These are phyloP conservation scores for Laguncularia racemosa DNA, from an alignment of 345 rosid genomes.

Conservation along the genomic window DNA sequence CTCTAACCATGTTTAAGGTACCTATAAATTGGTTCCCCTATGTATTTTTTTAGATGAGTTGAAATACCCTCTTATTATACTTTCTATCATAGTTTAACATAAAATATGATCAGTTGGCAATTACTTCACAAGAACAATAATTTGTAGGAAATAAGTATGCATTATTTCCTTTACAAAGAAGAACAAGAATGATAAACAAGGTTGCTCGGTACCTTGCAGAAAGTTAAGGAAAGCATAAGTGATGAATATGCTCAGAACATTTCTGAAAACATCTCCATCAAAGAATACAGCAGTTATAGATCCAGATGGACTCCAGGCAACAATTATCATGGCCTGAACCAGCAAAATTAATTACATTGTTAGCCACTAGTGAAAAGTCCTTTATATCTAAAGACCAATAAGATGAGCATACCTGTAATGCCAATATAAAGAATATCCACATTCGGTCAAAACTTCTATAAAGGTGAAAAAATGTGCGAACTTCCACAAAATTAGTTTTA, in stretches of 20 bases:
- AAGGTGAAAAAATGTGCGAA: slow-evolving; percentile 91
- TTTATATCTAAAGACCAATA: no score
- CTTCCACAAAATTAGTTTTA: slow-evolving; percentile 97
- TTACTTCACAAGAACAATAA: no score
- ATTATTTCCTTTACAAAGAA: no score
- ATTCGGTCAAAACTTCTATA: slow-evolving; percentile 91
- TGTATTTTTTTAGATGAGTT: no score
- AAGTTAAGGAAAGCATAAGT: slow-evolving; percentile 85
- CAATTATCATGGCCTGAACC: slow-evolving; percentile 82
- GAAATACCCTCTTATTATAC: no score
- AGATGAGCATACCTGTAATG: slow-evolving; percentile 60
- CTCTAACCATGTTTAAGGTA: no score
- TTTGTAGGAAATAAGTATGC: no score
- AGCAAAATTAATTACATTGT: slow-evolving; percentile 6
- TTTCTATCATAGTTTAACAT: no score
- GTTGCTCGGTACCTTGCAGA: slow-evolving; percentile 52
- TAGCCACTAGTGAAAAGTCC: no score
- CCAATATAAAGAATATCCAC: slow-evolving; percentile 91
- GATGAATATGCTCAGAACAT: slow-evolving; percentile 74
- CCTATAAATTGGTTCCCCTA: no score
- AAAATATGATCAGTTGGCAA: no score
- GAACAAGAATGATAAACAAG: no score
- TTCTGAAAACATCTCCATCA: slow-evolving; percentile 45
- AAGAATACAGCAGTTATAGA: slow-evolving; percentile 53
- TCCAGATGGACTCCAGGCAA: slow-evolving; percentile 76